Percentiles rank a stretch among this genome's conserved stretches.
phyloP scores from a whole-genome alignment of 371 early-diverging fungal species.

The Mortierella sp. region DNA sequence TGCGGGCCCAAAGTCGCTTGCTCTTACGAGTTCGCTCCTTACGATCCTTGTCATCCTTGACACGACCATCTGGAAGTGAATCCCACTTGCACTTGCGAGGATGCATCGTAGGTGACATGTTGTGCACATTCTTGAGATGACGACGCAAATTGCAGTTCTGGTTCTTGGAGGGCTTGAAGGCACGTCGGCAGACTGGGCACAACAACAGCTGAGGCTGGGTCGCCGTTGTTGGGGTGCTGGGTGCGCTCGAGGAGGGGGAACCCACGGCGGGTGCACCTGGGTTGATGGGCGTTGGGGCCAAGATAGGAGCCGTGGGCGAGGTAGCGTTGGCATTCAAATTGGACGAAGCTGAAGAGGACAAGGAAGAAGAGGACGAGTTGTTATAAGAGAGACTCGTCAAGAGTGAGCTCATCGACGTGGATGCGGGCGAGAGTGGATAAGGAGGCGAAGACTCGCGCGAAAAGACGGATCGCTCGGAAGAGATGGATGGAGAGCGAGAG shows the following conservation, averaged over 20 bases:
- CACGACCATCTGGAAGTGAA: conserved; percentile 51
- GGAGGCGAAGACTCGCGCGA: too few relatives aligned
- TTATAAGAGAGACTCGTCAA: neutral
- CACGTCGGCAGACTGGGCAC: conserved; percentile 48
- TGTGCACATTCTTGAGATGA: conserved; percentile 51
- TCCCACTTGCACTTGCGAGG: conserved; percentile 56
- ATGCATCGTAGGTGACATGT: conserved; percentile 51
- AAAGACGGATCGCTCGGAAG: too few relatives aligned
- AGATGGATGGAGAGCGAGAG: too few relatives aligned
- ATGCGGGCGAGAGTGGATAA: conserved; percentile 15
- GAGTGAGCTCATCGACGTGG: conserved; percentile 18
- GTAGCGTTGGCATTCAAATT: neutral
- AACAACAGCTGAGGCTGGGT: conserved; percentile 31
- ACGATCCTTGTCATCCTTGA: conserved; percentile 55
- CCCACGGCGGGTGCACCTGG: neutral
- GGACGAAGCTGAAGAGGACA: neutral
- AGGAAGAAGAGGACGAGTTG: conserved; percentile 13
- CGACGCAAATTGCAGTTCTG: conserved; percentile 50
- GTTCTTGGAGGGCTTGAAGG: conserved; percentile 53
- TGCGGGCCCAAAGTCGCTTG: conserved; percentile 54
- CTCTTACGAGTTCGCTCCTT: conserved; percentile 53
- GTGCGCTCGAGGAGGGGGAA: neutral
- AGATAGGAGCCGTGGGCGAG: neutral
- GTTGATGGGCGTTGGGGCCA: neutral
- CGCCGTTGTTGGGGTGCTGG: neutral